Percentiles rank a stretch among this genome's conserved stretches.
phyloP scores from a whole-genome alignment of 2,329 filamentous ascomycete species.

The Neonectria faginata region DNA sequence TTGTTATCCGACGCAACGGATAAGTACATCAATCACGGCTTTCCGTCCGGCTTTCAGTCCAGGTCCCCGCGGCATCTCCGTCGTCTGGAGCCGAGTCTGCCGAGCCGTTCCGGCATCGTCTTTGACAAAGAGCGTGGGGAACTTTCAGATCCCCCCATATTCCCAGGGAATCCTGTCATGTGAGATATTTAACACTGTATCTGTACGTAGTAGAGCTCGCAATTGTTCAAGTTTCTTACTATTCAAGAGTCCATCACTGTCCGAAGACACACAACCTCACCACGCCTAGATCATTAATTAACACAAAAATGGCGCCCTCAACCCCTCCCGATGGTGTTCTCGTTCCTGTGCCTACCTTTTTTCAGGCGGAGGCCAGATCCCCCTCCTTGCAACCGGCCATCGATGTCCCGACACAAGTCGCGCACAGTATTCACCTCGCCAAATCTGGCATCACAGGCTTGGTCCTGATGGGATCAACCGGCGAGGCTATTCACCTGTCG shows the following conservation, averaged over 20 bases:
- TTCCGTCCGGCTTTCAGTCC: neutral
- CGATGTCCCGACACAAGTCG: slow-evolving; percentile 67
- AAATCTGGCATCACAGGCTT: slow-evolving; percentile 69
- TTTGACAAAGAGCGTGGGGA: neutral
- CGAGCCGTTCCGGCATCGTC: neutral
- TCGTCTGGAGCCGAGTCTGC: neutral
- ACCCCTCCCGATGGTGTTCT: slow-evolving; percentile 65
- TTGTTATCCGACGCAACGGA: slow-evolving; percentile 2
- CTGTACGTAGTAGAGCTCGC: neutral
- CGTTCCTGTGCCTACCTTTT: slow-evolving; percentile 73
- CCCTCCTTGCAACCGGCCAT: slow-evolving; percentile 50
- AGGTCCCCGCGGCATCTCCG: slow-evolving; percentile 1
- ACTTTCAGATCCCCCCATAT: neutral
- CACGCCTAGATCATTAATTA: neutral
- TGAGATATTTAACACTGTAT: neutral
- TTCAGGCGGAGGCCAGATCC: slow-evolving; percentile 54
- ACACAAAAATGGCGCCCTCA: slow-evolving; percentile 7
- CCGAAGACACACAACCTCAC: neutral
- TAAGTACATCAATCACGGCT: neutral
- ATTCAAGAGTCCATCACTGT: neutral
- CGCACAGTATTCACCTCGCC: slow-evolving; percentile 70
- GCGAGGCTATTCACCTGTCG: slow-evolving; percentile 71
- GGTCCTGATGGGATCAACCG: slow-evolving; percentile 71
- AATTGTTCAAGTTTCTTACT: neutral
- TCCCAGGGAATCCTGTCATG: neutral